Percentiles rank a stretch among this genome's conserved stretches.
Conservation (phyloP, 1,284 basidiomycete genomes). For the Cronartium quercuum region DNA sequence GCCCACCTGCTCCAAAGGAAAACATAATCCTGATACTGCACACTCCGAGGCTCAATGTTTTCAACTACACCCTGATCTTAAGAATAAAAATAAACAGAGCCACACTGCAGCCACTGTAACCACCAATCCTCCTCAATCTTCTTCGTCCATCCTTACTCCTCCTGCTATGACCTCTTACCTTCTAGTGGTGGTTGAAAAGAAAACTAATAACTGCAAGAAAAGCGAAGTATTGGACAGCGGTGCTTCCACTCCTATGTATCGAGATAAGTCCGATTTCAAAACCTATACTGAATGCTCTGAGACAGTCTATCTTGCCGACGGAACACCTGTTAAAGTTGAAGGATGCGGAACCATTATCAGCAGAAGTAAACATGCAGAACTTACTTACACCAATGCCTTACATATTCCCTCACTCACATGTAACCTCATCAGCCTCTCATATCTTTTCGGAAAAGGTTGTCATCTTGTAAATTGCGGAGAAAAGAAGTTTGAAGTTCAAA, state of each 20-base stretch:
- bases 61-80: slow-evolving; percentile 4
- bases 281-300: not conserved
- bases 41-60: not conserved
- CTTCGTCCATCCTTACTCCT: not conserved
- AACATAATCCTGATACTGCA: slow-evolving; percentile 1
- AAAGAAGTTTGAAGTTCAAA: not conserved
- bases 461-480: not conserved
- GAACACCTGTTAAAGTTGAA: not conserved
- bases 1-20: not conserved
- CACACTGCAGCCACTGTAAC: too few species aligned
- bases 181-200: not conserved
- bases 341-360: not conserved
- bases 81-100: not conserved
- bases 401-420: slow-evolving; percentile 3
- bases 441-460: not conserved
- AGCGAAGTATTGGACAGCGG: not conserved
- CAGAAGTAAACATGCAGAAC: not conserved
- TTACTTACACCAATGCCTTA: not conserved
- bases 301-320: not conserved
- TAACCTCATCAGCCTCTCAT: not conserved
- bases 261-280: not conserved
- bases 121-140: too few species aligned
- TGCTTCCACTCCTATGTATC: not conserved
- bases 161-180: not conserved
- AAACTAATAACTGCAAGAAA: not conserved